Percentiles rank a stretch among this genome's conserved stretches.
Conservation (phyloP, 257 asterid species). For the Capsicum baccatum region DNA sequence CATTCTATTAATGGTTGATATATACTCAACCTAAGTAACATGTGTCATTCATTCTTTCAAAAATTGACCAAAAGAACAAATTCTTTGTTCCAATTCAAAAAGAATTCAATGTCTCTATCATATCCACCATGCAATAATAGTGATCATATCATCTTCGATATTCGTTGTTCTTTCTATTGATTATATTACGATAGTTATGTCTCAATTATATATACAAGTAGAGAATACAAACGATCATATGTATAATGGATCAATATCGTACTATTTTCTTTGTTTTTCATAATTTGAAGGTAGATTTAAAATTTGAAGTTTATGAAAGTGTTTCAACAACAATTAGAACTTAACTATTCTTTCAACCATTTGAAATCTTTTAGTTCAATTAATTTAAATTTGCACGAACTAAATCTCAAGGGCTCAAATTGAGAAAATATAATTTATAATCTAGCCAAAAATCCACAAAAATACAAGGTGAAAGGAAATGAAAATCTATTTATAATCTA, state of each 20-base stretch:
- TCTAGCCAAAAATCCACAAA: no score
- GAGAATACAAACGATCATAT: neutral
- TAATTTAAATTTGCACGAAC: neutral
- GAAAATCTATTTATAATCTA: no score
- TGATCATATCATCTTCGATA: neutral
- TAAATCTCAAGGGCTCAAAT: no score
- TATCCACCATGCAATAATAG: conserved; percentile 13
- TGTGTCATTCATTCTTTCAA: neutral
- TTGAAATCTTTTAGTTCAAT: neutral
- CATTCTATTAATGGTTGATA: no score
- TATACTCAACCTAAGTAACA: neutral
- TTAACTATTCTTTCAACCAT: no score
- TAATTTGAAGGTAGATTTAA: neutral
- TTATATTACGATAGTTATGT: neutral
- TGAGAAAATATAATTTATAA: no score
- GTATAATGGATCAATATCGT: neutral
- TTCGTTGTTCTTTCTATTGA: neutral
- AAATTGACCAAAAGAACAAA: neutral
- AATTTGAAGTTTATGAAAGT: neutral
- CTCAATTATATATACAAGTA: neutral
- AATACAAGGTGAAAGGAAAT: no score
- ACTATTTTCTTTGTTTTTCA: neutral
- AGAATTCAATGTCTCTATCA: neutral
- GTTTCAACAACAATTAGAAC: no score
- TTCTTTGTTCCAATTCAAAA: neutral